Evolutionary conservation across 2,329 filamentous ascomycete genomes (phyloP), one percentile per base, ranked within the genome.

Genomic region (Xylaria sp.): DNA sequence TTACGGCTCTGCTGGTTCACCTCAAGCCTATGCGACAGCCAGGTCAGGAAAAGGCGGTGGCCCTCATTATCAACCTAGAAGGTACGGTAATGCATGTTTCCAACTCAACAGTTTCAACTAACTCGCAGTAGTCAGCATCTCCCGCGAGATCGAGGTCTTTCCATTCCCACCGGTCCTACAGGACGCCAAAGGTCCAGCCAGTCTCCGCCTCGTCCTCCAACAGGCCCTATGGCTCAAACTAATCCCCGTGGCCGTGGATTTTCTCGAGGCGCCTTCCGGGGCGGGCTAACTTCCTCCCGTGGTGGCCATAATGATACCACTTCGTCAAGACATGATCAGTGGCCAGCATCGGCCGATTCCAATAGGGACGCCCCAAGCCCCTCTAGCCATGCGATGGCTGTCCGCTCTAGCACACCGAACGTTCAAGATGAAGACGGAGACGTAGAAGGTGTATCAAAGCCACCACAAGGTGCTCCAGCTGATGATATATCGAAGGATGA

Each of bases 271-370:
- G 82, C 83, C 17, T 91, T 89, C 74, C 86, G 90, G 42, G 87
- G 85, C 67, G 85, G 88, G 64, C 89, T 86, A 74, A 81, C 80
- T 24, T 74, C 82, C 55, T 82, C 81, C 34, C 83, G 88, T 57
- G 84, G 85, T 48, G 81, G 81, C 30, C 83, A 86, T 67, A 85
- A 90, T 60, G 89, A 89, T 42, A 83, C 70, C 82, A 90, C n/a
- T n/a, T 60, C 80, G 87, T 91, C 83, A 85, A 90, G 80, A 88
- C 92, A 80, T 78, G 71, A 89, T 1, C 92, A 93, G 54, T 85
- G 72, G 57, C 59, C 65, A 55, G 67, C 36, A n/a, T 55, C 67
- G 17, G 45, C 60, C 24, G 51, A 36, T 64, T 51, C 64, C n/a
- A 70, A 71, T 21, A 74, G 79, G 50, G 72, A 67, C 42, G 73